Conservation (phyloP, 805 yeast species). For the Ascoidea rubescens region DNA sequence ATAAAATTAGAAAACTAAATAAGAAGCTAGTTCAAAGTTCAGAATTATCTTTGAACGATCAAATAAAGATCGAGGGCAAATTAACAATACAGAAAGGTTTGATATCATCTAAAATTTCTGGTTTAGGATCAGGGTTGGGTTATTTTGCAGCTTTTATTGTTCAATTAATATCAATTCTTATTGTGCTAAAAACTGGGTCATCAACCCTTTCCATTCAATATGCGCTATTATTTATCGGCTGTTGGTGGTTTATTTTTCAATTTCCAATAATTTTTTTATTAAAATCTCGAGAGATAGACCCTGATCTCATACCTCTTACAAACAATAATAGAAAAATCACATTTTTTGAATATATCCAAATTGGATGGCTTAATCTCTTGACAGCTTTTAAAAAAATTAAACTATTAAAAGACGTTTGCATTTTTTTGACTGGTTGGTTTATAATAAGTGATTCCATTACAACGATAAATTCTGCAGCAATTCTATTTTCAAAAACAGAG, state of each 20-base stretch:
- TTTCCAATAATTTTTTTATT: slow-evolving; percentile 40
- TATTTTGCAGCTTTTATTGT: slow-evolving; percentile 56
- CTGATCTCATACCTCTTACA: slow-evolving; percentile 14
- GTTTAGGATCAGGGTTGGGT: slow-evolving; percentile 60
- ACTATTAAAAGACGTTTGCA: slow-evolving; percentile 47
- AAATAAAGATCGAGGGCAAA: background rate
- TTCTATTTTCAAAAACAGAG: slow-evolving; percentile 60
- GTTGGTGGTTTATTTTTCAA: slow-evolving; percentile 70
- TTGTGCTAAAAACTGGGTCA: slow-evolving; percentile 28
- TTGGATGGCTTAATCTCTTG: slow-evolving; percentile 50
- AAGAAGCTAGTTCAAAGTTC: slow-evolving; percentile 3
- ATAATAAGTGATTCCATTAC: slow-evolving; percentile 62
- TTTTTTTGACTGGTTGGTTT: slow-evolving; percentile 63
- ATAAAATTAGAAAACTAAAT: slow-evolving; percentile 10
- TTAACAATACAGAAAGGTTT: slow-evolving; percentile 17
- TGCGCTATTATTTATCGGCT: slow-evolving; percentile 51
- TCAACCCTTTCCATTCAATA: slow-evolving; percentile 32
- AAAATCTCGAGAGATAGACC: slow-evolving; percentile 26
- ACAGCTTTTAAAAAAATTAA: slow-evolving; percentile 47
- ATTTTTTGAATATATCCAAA: slow-evolving; percentile 24
- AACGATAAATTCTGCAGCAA: slow-evolving; percentile 69
- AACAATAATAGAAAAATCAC: slow-evolving; percentile 3
- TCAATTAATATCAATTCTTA: slow-evolving; percentile 42
- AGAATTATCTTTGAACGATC: background rate
- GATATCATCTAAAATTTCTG: slow-evolving; percentile 40